Conservation (phyloP, 2,329 filamentous ascomycete species). For the Trichoderma arundinaceum region DNA sequence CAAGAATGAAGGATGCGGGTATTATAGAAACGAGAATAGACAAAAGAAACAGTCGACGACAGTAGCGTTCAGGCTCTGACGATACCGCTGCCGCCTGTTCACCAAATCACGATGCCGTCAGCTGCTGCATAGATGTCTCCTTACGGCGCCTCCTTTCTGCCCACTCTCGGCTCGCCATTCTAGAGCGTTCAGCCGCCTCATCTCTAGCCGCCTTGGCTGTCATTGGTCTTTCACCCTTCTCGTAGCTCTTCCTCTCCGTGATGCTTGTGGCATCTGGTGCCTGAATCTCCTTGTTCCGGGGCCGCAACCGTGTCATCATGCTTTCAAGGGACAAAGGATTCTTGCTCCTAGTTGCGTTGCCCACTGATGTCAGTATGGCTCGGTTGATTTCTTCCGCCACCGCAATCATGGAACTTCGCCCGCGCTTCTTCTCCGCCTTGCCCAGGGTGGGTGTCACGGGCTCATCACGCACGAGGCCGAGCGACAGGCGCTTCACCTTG, state of each 20-base stretch:
- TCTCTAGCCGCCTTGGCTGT: constrained; percentile 61
- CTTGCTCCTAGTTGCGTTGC: constrained; percentile 52
- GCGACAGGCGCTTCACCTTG: constrained; percentile 39
- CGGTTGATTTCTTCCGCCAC: constrained; percentile 43
- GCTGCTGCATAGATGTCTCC: constrained; percentile 35
- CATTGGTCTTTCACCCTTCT: constrained; percentile 60
- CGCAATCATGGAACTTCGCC: constrained; percentile 38
- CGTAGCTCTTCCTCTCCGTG: constrained; percentile 55
- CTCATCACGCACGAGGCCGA: constrained; percentile 30
- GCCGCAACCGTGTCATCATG: constrained; percentile 54
- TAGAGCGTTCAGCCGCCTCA: constrained; percentile 65
- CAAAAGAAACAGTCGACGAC: not conserved
- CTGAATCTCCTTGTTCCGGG: constrained; percentile 60
- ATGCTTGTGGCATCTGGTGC: constrained; percentile 56
- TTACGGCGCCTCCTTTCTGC: constrained; percentile 62
- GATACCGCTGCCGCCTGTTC: not conserved
- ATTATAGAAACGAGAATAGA: not conserved
- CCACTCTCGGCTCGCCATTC: constrained; percentile 65
- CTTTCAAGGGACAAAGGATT: constrained; percentile 59
- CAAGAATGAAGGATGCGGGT: not conserved
- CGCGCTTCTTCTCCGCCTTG: constrained; percentile 37
- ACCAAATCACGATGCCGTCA: not conserved
- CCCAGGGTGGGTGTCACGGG: constrained; percentile 21
- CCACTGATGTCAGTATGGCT: constrained; percentile 54
- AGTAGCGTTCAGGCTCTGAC: not conserved